Base-by-base conservation (phyloP, 306 rosid genomes). In the Lotus japonicus region DNA sequence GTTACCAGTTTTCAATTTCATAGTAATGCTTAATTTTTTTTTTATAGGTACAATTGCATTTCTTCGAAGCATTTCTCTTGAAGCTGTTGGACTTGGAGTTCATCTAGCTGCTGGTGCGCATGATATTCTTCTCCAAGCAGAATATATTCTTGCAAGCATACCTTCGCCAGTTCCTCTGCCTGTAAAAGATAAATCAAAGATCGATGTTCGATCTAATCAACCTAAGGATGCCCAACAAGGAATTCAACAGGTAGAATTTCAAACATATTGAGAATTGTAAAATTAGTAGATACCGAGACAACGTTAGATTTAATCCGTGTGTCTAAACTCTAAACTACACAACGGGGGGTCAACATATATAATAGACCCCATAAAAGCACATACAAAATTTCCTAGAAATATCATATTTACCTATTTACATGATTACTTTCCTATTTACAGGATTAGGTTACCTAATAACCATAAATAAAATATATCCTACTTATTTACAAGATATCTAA, bases 181-280 rank as follows among this genome's bases (percentile, higher is more conserved):
- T 26, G 74, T 71, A 58, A 77, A 71, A 42, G 77, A 84, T 75
- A 85, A 77, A 74, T 51, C 57, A 9, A 86, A 77, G 79, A 66
- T 82, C 17, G 74, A 77, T 71, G 83, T 84, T 75, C 81, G 96
- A 71, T 85, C 86, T 73, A 87, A 94, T 84, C 99, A 94, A 76
- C 99, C 99, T 38, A 85, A 84, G 65, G 99, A 88, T 86, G 97
- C 99, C 45, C 99, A 85, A 77, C 86, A 90, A 76, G 99, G 99
- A 68, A 72, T 94, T 71, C 89, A 88, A 76, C 92, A 88, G 97
- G 98, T 92, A 79, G 77, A 61, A 36, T 72, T 59, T 52, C 65
- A 9, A 68, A 46, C 31, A 43, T 54, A 7, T 65, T 42, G 23
- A 28, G 45, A 43, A 50, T 23, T 51, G 53, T 69, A 54, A n/a